phyloP scores from a whole-genome alignment of 106 monocot species.

The Gastrodia elata region DNA sequence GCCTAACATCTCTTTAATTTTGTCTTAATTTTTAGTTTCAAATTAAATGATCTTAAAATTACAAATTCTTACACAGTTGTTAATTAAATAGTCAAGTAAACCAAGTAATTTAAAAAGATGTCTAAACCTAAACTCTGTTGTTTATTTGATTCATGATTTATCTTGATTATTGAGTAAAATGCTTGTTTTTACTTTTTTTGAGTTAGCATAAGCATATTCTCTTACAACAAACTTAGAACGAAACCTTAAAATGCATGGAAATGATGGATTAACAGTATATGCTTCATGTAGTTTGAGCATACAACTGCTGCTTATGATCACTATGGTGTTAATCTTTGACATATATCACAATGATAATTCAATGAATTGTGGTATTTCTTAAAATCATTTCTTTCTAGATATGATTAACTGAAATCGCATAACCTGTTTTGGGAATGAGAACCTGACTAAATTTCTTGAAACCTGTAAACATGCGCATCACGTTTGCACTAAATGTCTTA shows the following conservation, averaged over 20 bases:
- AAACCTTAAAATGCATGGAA: not conserved
- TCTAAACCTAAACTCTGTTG: too few species aligned
- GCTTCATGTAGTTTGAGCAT: not conserved
- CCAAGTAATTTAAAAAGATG: too few species aligned
- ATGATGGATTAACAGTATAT: not conserved
- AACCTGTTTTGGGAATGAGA: not conserved
- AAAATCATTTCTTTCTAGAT: not conserved
- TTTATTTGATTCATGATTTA: too few species aligned
- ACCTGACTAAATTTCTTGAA: not conserved
- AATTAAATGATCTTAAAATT: too few species aligned
- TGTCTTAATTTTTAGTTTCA: too few species aligned
- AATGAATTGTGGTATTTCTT: conserved; percentile 1
- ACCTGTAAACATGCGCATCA: not conserved
- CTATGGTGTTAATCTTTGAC: not conserved
- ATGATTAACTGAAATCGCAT: not conserved
- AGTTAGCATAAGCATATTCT: too few species aligned
- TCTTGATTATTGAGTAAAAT: too few species aligned
- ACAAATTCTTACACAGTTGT: too few species aligned
- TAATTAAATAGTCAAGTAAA: too few species aligned
- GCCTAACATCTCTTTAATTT: too few species aligned
- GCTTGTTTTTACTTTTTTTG: too few species aligned
- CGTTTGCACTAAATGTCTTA: not conserved
- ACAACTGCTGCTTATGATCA: not conserved
- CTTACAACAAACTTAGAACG: too few species aligned
- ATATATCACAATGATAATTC: not conserved